These are phyloP conservation scores for Calocybe gangraenosa DNA, from an alignment of 768 basidiomycete species.

Conservation along the genomic window DNA sequence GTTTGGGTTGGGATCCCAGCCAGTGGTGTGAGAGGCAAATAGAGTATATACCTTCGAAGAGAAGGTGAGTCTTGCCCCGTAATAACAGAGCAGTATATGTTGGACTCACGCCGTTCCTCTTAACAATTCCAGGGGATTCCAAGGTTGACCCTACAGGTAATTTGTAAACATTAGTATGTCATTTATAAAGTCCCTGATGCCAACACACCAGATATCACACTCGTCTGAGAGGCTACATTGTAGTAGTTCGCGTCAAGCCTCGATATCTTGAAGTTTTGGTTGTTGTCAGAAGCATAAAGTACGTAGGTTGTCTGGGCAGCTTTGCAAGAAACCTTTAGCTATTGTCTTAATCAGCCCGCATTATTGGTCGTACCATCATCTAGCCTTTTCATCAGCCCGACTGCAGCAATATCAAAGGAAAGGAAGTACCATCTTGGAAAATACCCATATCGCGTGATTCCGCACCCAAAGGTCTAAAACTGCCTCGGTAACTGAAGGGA, in stretches of 20 bases:
- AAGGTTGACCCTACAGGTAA: slow-evolving; percentile 46
- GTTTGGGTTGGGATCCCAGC: slow-evolving; percentile 62
- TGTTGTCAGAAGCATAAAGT: slow-evolving; percentile 63
- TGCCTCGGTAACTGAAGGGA: slow-evolving; percentile 52
- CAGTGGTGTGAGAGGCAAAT: slow-evolving; percentile 55
- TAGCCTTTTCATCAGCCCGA: slow-evolving; percentile 10
- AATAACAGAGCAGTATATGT: too few species aligned
- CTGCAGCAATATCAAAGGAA: not conserved
- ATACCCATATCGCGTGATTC: slow-evolving; percentile 59
- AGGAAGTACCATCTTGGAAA: slow-evolving; percentile 37
- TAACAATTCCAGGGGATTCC: slow-evolving; percentile 60
- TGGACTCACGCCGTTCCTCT: slow-evolving; percentile 43
- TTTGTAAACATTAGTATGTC: too few species aligned
- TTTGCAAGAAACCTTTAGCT: slow-evolving; percentile 13
- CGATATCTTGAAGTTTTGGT: slow-evolving; percentile 67
- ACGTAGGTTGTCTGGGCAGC: slow-evolving; percentile 50
- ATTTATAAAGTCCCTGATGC: not conserved
- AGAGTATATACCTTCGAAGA: slow-evolving; percentile 45
- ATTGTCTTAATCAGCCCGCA: not conserved
- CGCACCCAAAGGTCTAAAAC: slow-evolving; percentile 53
- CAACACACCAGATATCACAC: slow-evolving; percentile 37
- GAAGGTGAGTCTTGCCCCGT: not conserved
- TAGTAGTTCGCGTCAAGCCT: slow-evolving; percentile 54
- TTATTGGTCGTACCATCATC: slow-evolving; percentile 32
- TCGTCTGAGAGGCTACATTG: slow-evolving; percentile 44